Evolutionary conservation across 2,329 filamentous ascomycete genomes (phyloP), one percentile per base, ranked within the genome.

Genomic region (Triangularia verruculosa): DNA sequence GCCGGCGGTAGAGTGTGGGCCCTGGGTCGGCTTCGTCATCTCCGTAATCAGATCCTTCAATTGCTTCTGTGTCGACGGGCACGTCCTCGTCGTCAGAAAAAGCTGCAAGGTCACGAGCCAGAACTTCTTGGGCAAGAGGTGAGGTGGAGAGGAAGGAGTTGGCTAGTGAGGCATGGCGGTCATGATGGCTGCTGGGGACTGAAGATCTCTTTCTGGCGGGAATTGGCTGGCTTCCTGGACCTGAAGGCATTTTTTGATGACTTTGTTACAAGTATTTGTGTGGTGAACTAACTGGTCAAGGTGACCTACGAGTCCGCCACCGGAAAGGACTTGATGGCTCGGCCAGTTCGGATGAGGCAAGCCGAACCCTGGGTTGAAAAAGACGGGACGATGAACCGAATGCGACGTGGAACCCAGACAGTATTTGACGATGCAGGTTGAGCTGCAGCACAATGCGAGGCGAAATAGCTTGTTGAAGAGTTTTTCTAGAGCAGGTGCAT

Each of bases 1-100:
- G 91, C 54, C 92, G 85, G 61, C 90, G 86, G 77, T 95, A 97
- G 70, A 82, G 82, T 72, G 76, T 79, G 61, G 78, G 82, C n/a
- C 77, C 75, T 4, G 73, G 73, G 4, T 75, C 75, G n/a, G 74
- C 73, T 11, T 77, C 77, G 53, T 80, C 76, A 4, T 74, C 74
- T 12, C 75, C 74, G 25, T 72, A 72, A 57, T 79, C 73, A 59
- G 60, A 67, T 15, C 69, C 71, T 15, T 74, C 74, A 25, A 47
- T 54, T 72, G 72, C 72, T 20, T 74, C 71, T 30, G 72, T 70
- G 39, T 73, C 74, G 12, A 72, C 72, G 22, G 39, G 56, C 2
- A 61, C 64, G 12, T 69, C 66, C 43, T 85, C 84, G 59, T 86
- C 81, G 32, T 87, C 86, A 3, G 83, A 82, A 65, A 85, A 89